Base-by-base conservation (phyloP, 2,329 filamentous ascomycete species). In the Fusarium floridanum region DNA sequence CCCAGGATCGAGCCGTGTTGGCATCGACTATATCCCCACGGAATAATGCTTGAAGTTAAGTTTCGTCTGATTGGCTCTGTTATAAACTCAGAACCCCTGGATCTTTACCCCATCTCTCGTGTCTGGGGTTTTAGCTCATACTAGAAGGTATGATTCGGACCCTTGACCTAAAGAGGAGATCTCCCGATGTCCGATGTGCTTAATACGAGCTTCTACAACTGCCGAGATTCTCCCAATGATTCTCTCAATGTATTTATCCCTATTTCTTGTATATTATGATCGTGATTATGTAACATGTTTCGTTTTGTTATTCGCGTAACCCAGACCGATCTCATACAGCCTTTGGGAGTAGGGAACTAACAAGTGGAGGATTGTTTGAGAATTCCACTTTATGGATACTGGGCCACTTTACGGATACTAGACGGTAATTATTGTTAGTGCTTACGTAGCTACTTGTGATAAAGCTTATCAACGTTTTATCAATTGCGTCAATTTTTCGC, bases 401-500 rank as follows among this genome's bases (percentile, higher is more conserved):
- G 2, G 16, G n/a, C 6, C 29, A 32, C 29, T 57, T 37, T 57
- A 34, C 27, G 27, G 48, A 20, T 22, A 57, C 29, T 24, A 9
- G 17, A 27, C 6, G 37, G 8, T 17, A 24, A 16, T 34, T 43
- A 61, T 37, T 36, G 8, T 41, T 64, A n/a, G 61, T 41, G 16
- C 53, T 20, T 22, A 20, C 12, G 41, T 61, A 53, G 41, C 64
- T 61, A 17, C 24, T 50, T 32, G 14, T 53, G 43, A 45, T n/a
- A 61, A 60, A 57, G 39, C 32, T 29, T 36, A 41, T 32, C 34
- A 39, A 43, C 36, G 2, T 20, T 24, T 66, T 50, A 29, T 29
- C n/a, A 12, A 71, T 73, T 75, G 70, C 73, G 73, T 75, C 72
- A 73, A 68, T 75, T 75, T 34, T 50, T 61, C 41, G 22, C n/a